phyloP scores from a whole-genome alignment of 1,139 yeast genomes.

The Debaryomycetaceae sp. region DNA sequence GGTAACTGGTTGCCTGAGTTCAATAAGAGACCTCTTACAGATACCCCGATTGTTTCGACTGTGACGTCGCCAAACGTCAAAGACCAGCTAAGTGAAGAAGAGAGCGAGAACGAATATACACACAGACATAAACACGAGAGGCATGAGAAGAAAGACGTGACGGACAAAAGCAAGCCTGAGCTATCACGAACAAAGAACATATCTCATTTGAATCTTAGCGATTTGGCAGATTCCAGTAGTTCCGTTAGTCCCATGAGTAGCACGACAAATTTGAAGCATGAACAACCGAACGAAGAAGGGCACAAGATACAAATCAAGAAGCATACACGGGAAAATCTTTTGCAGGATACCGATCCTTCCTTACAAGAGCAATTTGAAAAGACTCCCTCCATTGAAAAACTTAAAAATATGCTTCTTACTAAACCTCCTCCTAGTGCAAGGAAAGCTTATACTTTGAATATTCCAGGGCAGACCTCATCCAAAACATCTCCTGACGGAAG shows the following conservation, averaged over 20 bases:
- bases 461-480: conserved; percentile 88
- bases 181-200: conserved; percentile 33
- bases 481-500: conserved; percentile 81
- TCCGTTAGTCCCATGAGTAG: conserved; percentile 12
- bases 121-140: conserved; percentile 7
- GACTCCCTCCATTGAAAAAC: conserved; percentile 41
- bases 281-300: conserved; percentile 8
- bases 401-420: conserved; percentile 35
- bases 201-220: conserved; percentile 41
- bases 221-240: conserved; percentile 18
- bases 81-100: conserved; percentile 31
- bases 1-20: conserved; percentile 48
- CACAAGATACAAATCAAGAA: conserved; percentile 8
- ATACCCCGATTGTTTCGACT: conserved; percentile 63
- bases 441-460: conserved; percentile 77
- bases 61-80: conserved; percentile 49
- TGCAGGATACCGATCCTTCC: conserved; percentile 35
- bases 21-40: conserved; percentile 67
- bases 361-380: conserved; percentile 36
- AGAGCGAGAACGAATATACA: conserved; percentile 14
- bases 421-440: conserved; percentile 39
- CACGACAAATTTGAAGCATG: conserved; percentile 6
- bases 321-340: conserved; percentile 18
- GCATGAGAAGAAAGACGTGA: conserved; percentile 6
- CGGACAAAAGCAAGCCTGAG: conserved; percentile 8